A percentile compares a stretch with the other conserved stretches of the same genome.
phyloP scores from a whole-genome alignment of 2,329 filamentous ascomycete genomes.

The Neofusicoccum sp. region DNA sequence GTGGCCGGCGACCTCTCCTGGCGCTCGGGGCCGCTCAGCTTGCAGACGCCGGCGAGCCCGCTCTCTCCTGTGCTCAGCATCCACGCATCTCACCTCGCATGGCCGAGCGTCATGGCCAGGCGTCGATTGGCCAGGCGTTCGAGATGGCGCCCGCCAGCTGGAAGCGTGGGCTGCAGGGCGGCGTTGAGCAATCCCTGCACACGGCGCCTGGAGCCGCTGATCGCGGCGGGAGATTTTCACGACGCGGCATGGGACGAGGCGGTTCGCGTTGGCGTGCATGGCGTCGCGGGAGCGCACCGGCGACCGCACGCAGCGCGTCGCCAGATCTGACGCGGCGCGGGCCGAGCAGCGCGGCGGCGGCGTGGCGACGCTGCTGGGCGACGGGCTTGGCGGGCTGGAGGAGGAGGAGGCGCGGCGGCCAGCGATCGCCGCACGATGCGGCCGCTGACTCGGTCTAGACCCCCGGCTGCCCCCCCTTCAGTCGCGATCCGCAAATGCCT shows the following conservation, averaged over 20 bases:
- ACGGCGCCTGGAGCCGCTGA: not conserved
- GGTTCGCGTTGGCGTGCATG: not conserved
- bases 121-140: not conserved
- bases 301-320: not conserved
- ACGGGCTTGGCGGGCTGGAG: not conserved
- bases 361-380: not conserved
- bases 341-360: not conserved
- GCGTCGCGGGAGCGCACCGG: not conserved
- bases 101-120: not conserved
- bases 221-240: not conserved
- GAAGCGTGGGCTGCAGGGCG: slow-evolving; percentile 7
- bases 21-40: too few relatives aligned
- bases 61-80: too few relatives aligned
- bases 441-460: not conserved
- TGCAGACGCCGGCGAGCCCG: too few relatives aligned
- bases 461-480: not conserved
- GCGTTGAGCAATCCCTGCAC: not conserved
- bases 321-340: slow-evolving; percentile 4
- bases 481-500: not conserved
- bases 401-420: not conserved
- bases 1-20: too few relatives aligned
- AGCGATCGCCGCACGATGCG: not conserved
- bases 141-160: not conserved
- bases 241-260: not conserved
- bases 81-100: too few relatives aligned